Conservation (phyloP, 1,284 basidiomycete genomes). For the Ceratobasidium sp. region DNA sequence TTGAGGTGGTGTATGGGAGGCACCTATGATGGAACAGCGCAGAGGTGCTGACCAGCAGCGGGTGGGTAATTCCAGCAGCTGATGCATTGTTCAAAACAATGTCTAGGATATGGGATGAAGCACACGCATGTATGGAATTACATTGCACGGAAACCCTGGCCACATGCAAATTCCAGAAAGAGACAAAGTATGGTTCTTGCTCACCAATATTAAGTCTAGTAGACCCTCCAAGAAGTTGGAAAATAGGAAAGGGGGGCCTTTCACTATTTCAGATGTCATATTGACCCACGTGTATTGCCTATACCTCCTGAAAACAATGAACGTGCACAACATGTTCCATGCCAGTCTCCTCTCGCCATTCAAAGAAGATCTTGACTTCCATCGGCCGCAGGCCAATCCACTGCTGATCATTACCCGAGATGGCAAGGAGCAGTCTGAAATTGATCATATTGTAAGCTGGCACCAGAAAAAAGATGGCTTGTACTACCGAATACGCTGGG, state of each 20-base stretch:
- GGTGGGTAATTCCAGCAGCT: background rate
- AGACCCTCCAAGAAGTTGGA: constrained; percentile 11
- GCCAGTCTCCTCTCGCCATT: background rate
- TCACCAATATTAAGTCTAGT: background rate
- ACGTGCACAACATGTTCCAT: constrained; percentile 37
- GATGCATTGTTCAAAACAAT: no score
- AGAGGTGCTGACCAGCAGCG: background rate
- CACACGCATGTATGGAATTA: no score
- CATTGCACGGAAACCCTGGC: no score
- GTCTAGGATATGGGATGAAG: no score
- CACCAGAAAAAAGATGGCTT: background rate
- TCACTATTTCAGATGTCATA: constrained; percentile 22
- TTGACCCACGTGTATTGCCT: constrained; percentile 10
- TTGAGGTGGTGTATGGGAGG: background rate
- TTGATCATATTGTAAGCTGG: constrained; percentile 15
- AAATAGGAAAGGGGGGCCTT: constrained; percentile 21
- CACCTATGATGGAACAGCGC: background rate
- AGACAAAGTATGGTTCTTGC: no score
- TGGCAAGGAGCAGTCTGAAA: constrained; percentile 29
- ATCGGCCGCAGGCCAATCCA: background rate
- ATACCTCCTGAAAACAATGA: constrained; percentile 16
- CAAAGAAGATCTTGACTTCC: constrained; percentile 1
- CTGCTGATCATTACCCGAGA: constrained; percentile 4
- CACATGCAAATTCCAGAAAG: no score
- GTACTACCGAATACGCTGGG: background rate